Conservation (phyloP, 192 early-diverging fungal species). For the Coemansia sp. region DNA sequence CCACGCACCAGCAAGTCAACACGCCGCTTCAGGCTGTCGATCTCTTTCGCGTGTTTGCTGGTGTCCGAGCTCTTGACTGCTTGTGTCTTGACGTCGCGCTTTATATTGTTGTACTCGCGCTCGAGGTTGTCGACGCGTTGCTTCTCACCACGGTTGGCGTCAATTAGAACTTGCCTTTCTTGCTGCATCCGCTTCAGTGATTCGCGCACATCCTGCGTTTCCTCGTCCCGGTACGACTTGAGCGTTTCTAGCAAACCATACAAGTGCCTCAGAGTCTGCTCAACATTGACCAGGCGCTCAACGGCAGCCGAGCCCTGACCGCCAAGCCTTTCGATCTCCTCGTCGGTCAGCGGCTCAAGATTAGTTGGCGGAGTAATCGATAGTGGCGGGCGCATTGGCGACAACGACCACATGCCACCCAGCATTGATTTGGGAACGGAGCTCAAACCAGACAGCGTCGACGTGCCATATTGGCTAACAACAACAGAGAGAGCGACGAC, state of each 20-base stretch:
- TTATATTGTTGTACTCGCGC: constrained; percentile 35
- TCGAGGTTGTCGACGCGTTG: constrained; percentile 44
- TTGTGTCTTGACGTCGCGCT: constrained; percentile 33
- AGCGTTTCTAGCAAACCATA: constrained; percentile 42
- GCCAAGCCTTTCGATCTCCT: constrained; percentile 31
- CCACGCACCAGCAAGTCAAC: constrained; percentile 39
- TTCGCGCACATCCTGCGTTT: constrained; percentile 36
- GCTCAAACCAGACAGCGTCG: constrained; percentile 14
- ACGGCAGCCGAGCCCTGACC: constrained; percentile 35
- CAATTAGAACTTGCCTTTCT: constrained; percentile 29
- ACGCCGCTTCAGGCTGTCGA: constrained; percentile 23
- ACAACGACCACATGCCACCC: not conserved
- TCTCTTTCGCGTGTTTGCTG: constrained; percentile 22
- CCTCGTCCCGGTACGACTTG: constrained; percentile 38
- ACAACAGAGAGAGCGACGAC: constrained; percentile 36
- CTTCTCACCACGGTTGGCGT: constrained; percentile 32
- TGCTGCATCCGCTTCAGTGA: constrained; percentile 35
- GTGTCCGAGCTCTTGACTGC: constrained; percentile 10
- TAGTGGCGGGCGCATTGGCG: not conserved
- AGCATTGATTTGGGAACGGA: constrained; percentile 3
- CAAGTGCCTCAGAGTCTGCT: constrained; percentile 41
- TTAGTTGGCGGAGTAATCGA: constrained; percentile 1
- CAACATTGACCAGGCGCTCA: constrained; percentile 34
- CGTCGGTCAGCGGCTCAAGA: constrained; percentile 30
- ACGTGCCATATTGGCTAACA: constrained; percentile 27